phyloP scores from a whole-genome alignment of 164 flowering plant species.

The Buxus sempervirens region DNA sequence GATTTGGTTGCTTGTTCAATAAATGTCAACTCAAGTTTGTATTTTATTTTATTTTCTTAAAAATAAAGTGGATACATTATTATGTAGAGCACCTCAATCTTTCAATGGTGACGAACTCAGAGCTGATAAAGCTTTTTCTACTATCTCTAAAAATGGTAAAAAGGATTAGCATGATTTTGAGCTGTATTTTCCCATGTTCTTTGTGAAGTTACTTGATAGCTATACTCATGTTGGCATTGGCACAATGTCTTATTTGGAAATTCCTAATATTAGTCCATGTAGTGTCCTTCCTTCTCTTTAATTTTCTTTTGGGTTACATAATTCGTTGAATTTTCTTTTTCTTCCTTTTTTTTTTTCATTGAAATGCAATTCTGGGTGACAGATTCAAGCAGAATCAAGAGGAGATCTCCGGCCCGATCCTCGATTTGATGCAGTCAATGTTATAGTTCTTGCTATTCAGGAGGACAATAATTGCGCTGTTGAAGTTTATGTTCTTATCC shows the following conservation, averaged over 20 bases:
- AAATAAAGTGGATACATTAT: background rate
- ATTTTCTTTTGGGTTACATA: background rate
- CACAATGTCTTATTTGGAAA: too few species aligned
- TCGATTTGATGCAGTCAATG: conserved; percentile 73
- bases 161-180: background rate
- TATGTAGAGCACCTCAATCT: background rate
- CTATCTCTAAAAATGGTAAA: too few species aligned
- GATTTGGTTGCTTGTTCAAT: background rate
- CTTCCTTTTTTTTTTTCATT: background rate
- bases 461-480: conserved; percentile 46
- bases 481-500: conserved; percentile 58
- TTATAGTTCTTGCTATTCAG: conserved; percentile 62
- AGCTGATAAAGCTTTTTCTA: too few species aligned
- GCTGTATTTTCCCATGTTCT: background rate
- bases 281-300: background rate
- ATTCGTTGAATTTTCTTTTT: background rate
- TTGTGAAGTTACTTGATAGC: background rate
- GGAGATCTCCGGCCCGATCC: conserved; percentile 93
- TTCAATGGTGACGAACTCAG: background rate
- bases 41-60: too few species aligned
- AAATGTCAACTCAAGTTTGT: background rate
- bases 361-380: conserved; percentile 12
- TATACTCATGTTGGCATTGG: too few species aligned
- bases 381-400: conserved; percentile 88
- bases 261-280: too few species aligned